A percentile compares a stretch with the other conserved stretches of the same genome.
Conservation (phyloP, 495 filamentous ascomycete genomes). For the Podospora australis region DNA sequence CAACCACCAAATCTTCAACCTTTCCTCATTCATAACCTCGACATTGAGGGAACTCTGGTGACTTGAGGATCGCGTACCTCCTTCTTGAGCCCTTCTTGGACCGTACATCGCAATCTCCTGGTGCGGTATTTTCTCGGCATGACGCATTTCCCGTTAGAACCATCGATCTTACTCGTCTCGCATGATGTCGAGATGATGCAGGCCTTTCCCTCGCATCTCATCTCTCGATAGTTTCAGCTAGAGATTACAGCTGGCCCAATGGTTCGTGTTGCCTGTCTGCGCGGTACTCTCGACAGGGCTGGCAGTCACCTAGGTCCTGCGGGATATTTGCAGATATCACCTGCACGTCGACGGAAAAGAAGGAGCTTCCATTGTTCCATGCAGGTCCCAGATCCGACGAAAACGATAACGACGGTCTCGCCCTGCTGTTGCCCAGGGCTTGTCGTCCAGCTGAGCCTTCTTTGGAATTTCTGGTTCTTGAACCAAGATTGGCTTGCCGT, state of each 20-base stretch:
- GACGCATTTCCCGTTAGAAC: background rate
- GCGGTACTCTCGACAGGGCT: too few species aligned
- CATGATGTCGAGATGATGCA: too few species aligned
- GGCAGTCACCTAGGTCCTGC: too few species aligned
- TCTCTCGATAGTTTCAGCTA: too few species aligned
- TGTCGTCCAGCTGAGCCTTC: background rate
- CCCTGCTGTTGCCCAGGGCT: background rate
- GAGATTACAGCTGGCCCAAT: too few species aligned
- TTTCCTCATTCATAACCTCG: background rate
- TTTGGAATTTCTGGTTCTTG: too few species aligned
- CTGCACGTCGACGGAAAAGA: conserved; percentile 1
- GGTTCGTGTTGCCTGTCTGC: too few species aligned
- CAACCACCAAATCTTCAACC: background rate
- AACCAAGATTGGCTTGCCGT: too few species aligned
- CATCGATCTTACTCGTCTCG: too few species aligned
- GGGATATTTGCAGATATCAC: background rate
- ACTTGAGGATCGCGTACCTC: background rate
- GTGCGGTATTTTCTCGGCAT: conserved; percentile 2
- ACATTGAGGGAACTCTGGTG: too few species aligned
- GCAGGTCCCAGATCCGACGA: background rate
- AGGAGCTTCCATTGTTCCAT: background rate
- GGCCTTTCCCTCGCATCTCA: too few species aligned
- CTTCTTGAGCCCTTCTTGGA: background rate
- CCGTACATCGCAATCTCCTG: background rate
- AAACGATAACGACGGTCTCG: background rate